Evolutionary conservation across 129 eudicot genomes (phyloP), one percentile per base, ranked within the genome.

Genomic region (Tanacetum coccineum): DNA sequence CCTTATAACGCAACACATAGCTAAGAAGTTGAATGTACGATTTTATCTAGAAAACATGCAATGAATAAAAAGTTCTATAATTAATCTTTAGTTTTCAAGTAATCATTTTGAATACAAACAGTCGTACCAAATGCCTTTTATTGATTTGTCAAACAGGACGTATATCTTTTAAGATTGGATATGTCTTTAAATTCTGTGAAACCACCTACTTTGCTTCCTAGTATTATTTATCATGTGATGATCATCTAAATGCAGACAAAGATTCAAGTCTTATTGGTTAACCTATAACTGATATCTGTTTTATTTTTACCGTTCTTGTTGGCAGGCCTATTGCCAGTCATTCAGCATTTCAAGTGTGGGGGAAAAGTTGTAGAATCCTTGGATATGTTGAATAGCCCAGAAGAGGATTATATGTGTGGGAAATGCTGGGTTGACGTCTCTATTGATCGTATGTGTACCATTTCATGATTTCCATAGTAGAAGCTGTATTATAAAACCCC

Each of bases 241-340:
- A 36, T 36, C 42, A 36, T 36, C 42, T 36, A 36, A 36, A 36
- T 36, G 6, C 2, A 9, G 42, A 36, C 42, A 36, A 7, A 36
- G 42, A 9, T 7, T 36, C 42, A 36, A 36, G 42, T 4, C 62
- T 56, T 56, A 3, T 22, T 56, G 42, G 42, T 58, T 58, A 25
- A 3, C 63, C 39, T 9, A 42, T 58, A 26, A 3, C 4, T 18
- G 32, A 28, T 67, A 32, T 3, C n/a, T 67, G 13, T 17, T 9
- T 52, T 73, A 10, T 40, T 40, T 20, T 11, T 20, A n/a, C 17
- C 54, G 2, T 45, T 30, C 50, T 42, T 57, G 50, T 66, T 54
- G 50, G 49, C 77, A 94, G 99, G 99, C 8, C 76, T 86, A 44
- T 73, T 87, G 75, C 97, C 99, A 28, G 70, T 94, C 55, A 77